Base-by-base conservation (phyloP, 2,329 filamentous ascomycete genomes). In the Setomelanomma holmii region DNA sequence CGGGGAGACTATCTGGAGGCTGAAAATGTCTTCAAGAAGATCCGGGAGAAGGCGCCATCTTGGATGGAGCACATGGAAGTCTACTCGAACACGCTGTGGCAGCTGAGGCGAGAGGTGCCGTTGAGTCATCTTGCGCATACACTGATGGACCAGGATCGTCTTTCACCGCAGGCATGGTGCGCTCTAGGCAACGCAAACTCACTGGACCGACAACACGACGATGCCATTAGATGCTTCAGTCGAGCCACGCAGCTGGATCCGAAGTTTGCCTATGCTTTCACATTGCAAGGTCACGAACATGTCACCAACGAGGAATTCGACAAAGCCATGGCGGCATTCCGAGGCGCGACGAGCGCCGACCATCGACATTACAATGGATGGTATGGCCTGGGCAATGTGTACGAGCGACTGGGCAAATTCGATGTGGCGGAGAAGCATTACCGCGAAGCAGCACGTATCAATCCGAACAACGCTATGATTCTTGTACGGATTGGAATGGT, bases 1-100 rank as follows among this genome's bases (percentile, higher is more conserved):
- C 90, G 93, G 71, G 89, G 89, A 8, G 85, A 89, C 60, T 97
- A 98, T 70, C 79, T 81, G 2, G 91, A 96, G 58, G 91, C 95
- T 3, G 93, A 96, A 71, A 91, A 89, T 59, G 89, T 88, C 66
- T 99, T 96, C 73, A 83, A 86, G 51, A 86, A 87, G 49, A 85
- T 99, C 60, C 87, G 91, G 44, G 84, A 88, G 24, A 82, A 95
- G 61, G 88, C 90, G 11, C 93, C 93, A 1, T 90, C 90, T 1
- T 86, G 91, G 4, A 82, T 96, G 39, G 89, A 96, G 69, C 93
- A 97, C 68, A 97, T 98, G 93, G 95, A 99, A 71, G 88, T 98
- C 30, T 99, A 96, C 76, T 98, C 93, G 12, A 99, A 95, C 0
- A 89, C 96, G n/a, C 82, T 99, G n/a, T 99, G 96, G 95, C 93